Evolutionary conservation across 2,329 filamentous ascomycete genomes (phyloP), one percentile per base, ranked within the genome.

Genomic region (Pseudomassariella vexata): DNA sequence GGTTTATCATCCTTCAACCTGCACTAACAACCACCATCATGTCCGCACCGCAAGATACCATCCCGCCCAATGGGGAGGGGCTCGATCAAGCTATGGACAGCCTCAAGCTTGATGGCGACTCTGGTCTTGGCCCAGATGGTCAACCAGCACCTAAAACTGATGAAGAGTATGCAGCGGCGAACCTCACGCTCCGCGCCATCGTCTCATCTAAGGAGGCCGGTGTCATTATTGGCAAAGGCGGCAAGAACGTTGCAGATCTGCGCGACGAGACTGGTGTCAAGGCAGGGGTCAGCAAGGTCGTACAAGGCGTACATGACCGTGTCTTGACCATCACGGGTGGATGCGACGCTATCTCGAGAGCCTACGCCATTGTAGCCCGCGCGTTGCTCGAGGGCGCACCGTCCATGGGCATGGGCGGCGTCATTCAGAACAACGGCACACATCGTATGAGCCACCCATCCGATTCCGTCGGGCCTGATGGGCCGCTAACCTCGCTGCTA

Each of bases 161-260:
- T 50, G 89, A 96, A 59, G 92, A 98, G 63, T 98, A 98, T 57
- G 88, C 87, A 31, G 79, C 88, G 59, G 80, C 89, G 32, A 85
- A 94, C 63, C 73, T 98, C 52, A 98, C 92, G 40, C 78, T 98
- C 43, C 85, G 92, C 58, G 92, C 92, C 49, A 95, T 98, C 57
- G 92, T 98, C 47, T 95, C 92, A 20, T 95, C 92, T 60, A 96
- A 96, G 69, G 92, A 98, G 66, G 92, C 92, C 38, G 92, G 92
- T 55, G 88, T 98, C 52, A 96, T 98, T 62, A 98, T 98, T 61
- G 92, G 92, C 62, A 98, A 98, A 68, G 88, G 83, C 36, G 92
- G 92, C 56, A 95, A 96, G 74, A 96, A 98, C 54, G 92, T 98
- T 34, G 92, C 92, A 28, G 90, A 96, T 55, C 75, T 98, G 42